Evolutionary conservation across 345 rosid species (phyloP).

Genomic region (Ailanthus altissimus): DNA sequence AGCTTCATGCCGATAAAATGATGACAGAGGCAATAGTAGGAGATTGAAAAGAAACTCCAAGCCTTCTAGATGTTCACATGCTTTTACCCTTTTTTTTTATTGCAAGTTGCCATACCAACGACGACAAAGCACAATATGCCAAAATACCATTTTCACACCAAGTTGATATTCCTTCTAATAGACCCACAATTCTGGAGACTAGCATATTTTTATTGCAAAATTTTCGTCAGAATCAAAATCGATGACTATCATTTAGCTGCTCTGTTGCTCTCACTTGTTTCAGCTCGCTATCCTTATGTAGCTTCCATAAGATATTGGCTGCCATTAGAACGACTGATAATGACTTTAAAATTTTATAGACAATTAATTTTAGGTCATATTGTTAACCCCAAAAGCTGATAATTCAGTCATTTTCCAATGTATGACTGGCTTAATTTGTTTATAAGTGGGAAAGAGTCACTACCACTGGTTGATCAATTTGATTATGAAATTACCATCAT

Average conservation of each 20-base stretch:
- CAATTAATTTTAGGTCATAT: background rate
- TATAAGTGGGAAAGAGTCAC: no score
- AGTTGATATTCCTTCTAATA: background rate
- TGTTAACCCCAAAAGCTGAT: no score
- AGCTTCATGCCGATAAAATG: background rate
- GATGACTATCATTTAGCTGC: background rate
- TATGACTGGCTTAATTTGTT: no score
- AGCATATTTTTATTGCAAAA: background rate
- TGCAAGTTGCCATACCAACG: background rate
- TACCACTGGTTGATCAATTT: no score
- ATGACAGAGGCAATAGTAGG: background rate
- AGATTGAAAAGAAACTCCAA: background rate
- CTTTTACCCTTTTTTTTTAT: no score
- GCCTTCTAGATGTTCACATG: background rate
- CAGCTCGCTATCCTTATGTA: background rate
- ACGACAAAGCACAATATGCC: conserved; percentile 1
- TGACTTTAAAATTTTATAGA: background rate
- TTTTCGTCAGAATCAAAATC: background rate
- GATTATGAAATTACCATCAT: no score
- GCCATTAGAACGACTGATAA: background rate
- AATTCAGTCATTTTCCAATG: no score
- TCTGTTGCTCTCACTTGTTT: background rate
- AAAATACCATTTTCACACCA: conserved; percentile 3
- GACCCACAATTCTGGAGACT: background rate
- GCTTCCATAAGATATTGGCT: background rate